These are phyloP conservation scores for Bjerkandera adusta DNA, from an alignment of 1,284 basidiomycete species.

Conservation along the genomic window DNA sequence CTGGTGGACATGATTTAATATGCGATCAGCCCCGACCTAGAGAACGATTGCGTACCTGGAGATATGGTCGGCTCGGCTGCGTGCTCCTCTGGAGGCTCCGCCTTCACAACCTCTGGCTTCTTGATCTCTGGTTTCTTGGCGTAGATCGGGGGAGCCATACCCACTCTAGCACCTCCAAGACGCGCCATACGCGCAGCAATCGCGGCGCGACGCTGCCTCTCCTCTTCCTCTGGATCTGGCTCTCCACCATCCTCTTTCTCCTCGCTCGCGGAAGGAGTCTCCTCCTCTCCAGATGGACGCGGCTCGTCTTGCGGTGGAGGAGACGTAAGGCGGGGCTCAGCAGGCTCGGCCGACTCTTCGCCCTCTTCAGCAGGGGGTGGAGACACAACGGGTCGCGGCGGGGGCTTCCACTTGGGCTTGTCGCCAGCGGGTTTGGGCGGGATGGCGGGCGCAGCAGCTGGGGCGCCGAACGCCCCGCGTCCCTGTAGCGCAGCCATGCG, in stretches of 20 bases:
- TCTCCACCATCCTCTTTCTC: slow-evolving; percentile 37
- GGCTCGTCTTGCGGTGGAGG: slow-evolving; percentile 24
- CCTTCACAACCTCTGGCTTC: slow-evolving; percentile 32
- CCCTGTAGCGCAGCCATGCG: slow-evolving; percentile 91
- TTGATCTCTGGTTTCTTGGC: slow-evolving; percentile 48
- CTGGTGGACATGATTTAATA: too few species aligned
- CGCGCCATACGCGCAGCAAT: slow-evolving; percentile 90
- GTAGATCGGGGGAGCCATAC: slow-evolving; percentile 72
- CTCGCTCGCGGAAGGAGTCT: slow-evolving; percentile 23
- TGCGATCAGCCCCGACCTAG: too few species aligned
- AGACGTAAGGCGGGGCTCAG: slow-evolving; percentile 5
- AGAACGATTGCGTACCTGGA: too few species aligned
- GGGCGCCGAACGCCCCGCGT: slow-evolving; percentile 63
- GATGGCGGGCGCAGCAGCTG: slow-evolving; percentile 36
- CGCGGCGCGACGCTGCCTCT: slow-evolving; percentile 73
- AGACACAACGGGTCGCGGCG: slow-evolving; percentile 44
- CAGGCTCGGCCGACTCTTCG: too few species aligned
- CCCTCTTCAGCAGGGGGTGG: slow-evolving; percentile 41
- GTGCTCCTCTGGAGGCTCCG: slow-evolving; percentile 15
- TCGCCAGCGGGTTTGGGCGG: slow-evolving; percentile 63
- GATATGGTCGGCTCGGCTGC: too few species aligned
- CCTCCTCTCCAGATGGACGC: slow-evolving; percentile 27
- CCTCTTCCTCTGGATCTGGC: slow-evolving; percentile 71
- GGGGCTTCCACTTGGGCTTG: slow-evolving; percentile 83
- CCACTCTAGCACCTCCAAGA: slow-evolving; percentile 82